A percentile compares a stretch with the other conserved stretches of the same genome.
phyloP scores from a whole-genome alignment of 352 stramenopile genomes.

The Globisporangium paroecandrum region DNA sequence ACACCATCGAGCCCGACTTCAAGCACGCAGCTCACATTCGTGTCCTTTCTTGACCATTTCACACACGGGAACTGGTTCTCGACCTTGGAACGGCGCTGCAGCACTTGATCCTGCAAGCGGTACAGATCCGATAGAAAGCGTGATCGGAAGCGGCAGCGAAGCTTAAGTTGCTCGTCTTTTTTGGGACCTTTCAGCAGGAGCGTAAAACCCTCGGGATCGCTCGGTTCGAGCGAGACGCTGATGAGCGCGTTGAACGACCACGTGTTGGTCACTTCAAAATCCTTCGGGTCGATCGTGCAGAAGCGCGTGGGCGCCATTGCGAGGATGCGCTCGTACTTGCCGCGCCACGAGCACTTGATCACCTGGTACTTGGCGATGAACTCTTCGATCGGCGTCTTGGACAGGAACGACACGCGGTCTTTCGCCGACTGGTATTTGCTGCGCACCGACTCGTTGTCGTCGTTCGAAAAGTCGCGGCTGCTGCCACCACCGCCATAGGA shows the following conservation, averaged over 20 bases:
- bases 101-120: conserved; percentile 55
- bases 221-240: conserved; percentile 53
- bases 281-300: conserved; percentile 81
- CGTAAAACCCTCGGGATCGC: conserved; percentile 59
- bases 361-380: conserved; percentile 84
- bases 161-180: conserved; percentile 81
- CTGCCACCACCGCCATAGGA: not conserved
- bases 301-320: conserved; percentile 76
- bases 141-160: conserved; percentile 75
- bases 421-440: conserved; percentile 19
- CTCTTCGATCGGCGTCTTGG: conserved; percentile 65
- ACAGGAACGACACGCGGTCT: conserved; percentile 35
- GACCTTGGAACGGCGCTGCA: conserved; percentile 24
- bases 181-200: conserved; percentile 66
- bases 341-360: conserved; percentile 78
- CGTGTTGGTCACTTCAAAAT: conserved; percentile 88
- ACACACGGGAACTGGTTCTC: conserved; percentile 49
- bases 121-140: conserved; percentile 79
- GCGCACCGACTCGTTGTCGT: conserved; percentile 13
- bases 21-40: conserved; percentile 42
- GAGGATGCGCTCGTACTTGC: conserved; percentile 86
- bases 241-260: conserved; percentile 66
- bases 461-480: conserved; percentile 5
- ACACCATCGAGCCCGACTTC: conserved; percentile 62
- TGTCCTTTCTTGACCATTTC: conserved; percentile 61